A percentile compares a stretch with the other conserved stretches of the same genome.
Conservation (phyloP, 768 basidiomycete genomes). For the Pulveroboletus sp. region DNA sequence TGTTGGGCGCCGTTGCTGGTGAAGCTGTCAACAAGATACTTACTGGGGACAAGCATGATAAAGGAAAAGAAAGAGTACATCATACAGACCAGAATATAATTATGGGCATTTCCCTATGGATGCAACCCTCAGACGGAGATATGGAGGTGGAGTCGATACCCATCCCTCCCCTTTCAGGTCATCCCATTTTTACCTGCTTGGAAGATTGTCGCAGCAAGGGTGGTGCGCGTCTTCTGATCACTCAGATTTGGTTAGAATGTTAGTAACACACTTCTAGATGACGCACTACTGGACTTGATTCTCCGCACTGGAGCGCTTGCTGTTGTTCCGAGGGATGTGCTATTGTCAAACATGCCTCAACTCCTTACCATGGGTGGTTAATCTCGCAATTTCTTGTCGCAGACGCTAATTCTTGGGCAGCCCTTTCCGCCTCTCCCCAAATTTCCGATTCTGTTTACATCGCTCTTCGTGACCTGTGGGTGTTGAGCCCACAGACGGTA, state of each 20-base stretch:
- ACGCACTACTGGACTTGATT: constrained; percentile 34
- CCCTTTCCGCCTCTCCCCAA: constrained; percentile 24
- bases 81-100: constrained; percentile 17
- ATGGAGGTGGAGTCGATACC: constrained; percentile 19
- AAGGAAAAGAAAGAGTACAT: constrained; percentile 27
- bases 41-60: constrained; percentile 35
- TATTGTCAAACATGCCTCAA: constrained; percentile 34
- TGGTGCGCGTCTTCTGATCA: constrained; percentile 31
- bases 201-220: constrained; percentile 26
- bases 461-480: constrained; percentile 36
- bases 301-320: constrained; percentile 42
- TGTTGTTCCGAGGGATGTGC: constrained; percentile 28
- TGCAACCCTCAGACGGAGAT: constrained; percentile 11
- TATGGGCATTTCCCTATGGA: constrained; percentile 34
- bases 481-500: constrained; percentile 13
- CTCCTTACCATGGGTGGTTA: constrained; percentile 41
- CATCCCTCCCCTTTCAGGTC: constrained; percentile 10
- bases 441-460: constrained; percentile 30
- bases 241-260: not conserved
- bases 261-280: constrained; percentile 33
- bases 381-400: not conserved
- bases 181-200: constrained; percentile 31
- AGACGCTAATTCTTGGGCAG: constrained; percentile 13
- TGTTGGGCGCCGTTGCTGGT: constrained; percentile 32
- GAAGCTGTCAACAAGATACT: constrained; percentile 45